Conservation (phyloP, 78 protist species). For the Polysphondylium violaceum region DNA sequence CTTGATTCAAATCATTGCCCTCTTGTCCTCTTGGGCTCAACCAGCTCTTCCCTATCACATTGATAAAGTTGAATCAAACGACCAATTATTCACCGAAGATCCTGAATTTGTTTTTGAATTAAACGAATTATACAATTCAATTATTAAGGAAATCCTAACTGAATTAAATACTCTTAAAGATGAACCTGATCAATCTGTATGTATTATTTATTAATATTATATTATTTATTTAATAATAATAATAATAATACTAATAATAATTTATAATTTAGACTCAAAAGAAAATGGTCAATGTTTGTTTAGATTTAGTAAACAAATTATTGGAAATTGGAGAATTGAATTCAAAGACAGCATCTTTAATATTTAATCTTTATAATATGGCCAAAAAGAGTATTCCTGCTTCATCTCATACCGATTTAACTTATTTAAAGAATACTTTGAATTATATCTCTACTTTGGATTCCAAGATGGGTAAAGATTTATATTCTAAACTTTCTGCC, state of each 20-base stretch:
- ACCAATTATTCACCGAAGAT: slow-evolving; percentile 53
- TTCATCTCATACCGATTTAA: slow-evolving; percentile 21
- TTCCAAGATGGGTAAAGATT: slow-evolving; percentile 33
- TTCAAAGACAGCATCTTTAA: slow-evolving; percentile 61
- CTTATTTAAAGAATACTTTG: slow-evolving; percentile 49
- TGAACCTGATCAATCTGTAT: slow-evolving; percentile 72
- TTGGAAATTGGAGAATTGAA: slow-evolving; percentile 57
- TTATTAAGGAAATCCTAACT: slow-evolving; percentile 50
- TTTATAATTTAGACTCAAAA: slow-evolving; percentile 41
- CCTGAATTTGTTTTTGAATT: slow-evolving; percentile 71
- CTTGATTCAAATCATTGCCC: slow-evolving; percentile 35
- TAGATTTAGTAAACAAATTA: slow-evolving; percentile 47
- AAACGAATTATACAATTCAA: slow-evolving; percentile 31
- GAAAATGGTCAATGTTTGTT: slow-evolving; percentile 58
- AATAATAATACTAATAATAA: not conserved
- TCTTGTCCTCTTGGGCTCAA: slow-evolving; percentile 71
- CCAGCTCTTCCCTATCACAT: slow-evolving; percentile 72
- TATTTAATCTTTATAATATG: slow-evolving; percentile 67
- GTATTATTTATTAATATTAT: not conserved
- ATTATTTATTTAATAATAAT: not conserved
- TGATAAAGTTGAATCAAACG: slow-evolving; percentile 70
- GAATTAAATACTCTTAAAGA: slow-evolving; percentile 62
- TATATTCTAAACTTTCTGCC: slow-evolving; percentile 16
- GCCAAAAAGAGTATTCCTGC: slow-evolving; percentile 57
- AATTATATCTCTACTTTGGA: slow-evolving; percentile 24